These are phyloP conservation scores for Penicillium cosmopolitanum DNA, from an alignment of 495 filamentous ascomycete genomes.

Conservation along the genomic window DNA sequence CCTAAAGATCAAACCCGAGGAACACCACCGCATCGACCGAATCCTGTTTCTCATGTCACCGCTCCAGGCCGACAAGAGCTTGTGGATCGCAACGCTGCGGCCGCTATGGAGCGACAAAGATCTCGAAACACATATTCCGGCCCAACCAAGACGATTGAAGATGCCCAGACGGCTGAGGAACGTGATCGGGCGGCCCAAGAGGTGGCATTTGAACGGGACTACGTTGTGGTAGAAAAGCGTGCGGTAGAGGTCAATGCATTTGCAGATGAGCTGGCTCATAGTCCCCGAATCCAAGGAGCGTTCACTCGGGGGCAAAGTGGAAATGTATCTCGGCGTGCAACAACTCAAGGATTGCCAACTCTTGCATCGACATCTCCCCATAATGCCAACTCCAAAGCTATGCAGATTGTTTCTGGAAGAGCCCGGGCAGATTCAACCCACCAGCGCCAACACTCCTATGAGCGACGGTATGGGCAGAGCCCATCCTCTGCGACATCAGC, in stretches of 20 bases:
- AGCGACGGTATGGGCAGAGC: constrained; percentile 74
- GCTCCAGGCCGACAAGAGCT: constrained; percentile 64
- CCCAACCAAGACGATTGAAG: constrained; percentile 48
- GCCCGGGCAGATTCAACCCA: constrained; percentile 66
- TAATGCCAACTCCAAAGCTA: constrained; percentile 56
- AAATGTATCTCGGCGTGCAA: constrained; percentile 68
- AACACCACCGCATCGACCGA: constrained; percentile 42
- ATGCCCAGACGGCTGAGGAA: constrained; percentile 55
- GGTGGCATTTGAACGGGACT: constrained; percentile 87
- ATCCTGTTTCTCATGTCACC: constrained; percentile 54
- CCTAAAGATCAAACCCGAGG: constrained; percentile 33
- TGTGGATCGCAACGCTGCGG: constrained; percentile 35
- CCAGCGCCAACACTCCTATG: constrained; percentile 72
- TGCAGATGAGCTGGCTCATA: constrained; percentile 88
- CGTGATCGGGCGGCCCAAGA: constrained; percentile 82
- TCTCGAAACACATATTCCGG: constrained; percentile 54
- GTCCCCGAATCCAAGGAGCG: constrained; percentile 59
- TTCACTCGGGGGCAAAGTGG: constrained; percentile 44
- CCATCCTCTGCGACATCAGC: constrained; percentile 82
- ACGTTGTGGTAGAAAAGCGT: constrained; percentile 93
- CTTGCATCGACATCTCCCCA: constrained; percentile 36
- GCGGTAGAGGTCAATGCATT: constrained; percentile 96
- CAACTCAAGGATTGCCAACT: constrained; percentile 61
- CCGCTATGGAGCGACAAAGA: constrained; percentile 52
- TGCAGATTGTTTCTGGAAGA: constrained; percentile 68